Evolutionary conservation across 139 green algal species (phyloP).

Genomic region (Diplosphaera chodatii): DNA sequence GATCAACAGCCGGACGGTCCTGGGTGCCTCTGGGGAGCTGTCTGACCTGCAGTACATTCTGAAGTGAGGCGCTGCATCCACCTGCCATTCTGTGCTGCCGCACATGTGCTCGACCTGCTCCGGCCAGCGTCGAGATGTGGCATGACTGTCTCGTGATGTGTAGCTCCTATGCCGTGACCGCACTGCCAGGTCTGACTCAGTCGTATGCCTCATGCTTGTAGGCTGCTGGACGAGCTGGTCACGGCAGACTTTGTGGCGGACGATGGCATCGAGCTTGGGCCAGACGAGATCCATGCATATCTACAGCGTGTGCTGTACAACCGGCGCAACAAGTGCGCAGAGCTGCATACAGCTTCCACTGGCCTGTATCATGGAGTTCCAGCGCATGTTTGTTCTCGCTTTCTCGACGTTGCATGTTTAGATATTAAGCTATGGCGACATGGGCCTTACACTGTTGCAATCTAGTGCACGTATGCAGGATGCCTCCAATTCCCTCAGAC

Average conservation of each 20-base stretch:
- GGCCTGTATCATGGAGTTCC: no score
- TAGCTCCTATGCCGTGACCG: no score
- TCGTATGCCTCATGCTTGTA: slow-evolving; percentile 12
- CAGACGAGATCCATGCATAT: slow-evolving; percentile 82
- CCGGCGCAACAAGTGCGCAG: slow-evolving; percentile 60
- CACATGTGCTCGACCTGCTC: no score
- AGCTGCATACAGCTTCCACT: no score
- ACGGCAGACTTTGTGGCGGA: slow-evolving; percentile 86
- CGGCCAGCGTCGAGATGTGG: no score
- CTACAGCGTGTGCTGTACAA: slow-evolving; percentile 96
- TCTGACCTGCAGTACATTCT: slow-evolving; percentile 92
- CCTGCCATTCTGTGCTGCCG: no score
- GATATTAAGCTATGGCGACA: no score
- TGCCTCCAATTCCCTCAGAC: not conserved
- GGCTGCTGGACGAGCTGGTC: slow-evolving; percentile 84
- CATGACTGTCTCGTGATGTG: no score
- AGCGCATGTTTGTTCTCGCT: no score
- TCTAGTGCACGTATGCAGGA: not conserved
- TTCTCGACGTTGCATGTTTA: no score
- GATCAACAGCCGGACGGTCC: slow-evolving; percentile 64
- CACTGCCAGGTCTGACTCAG: no score
- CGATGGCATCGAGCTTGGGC: slow-evolving; percentile 72
- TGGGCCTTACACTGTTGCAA: no score
- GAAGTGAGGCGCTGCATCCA: slow-evolving; percentile 4
- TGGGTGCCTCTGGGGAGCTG: slow-evolving; percentile 89